Percentiles rank a stretch among this genome's conserved stretches.
Evolutionary conservation across 2,329 filamentous ascomycete genomes (phyloP).

Genomic region (Mariannaea elegans): DNA sequence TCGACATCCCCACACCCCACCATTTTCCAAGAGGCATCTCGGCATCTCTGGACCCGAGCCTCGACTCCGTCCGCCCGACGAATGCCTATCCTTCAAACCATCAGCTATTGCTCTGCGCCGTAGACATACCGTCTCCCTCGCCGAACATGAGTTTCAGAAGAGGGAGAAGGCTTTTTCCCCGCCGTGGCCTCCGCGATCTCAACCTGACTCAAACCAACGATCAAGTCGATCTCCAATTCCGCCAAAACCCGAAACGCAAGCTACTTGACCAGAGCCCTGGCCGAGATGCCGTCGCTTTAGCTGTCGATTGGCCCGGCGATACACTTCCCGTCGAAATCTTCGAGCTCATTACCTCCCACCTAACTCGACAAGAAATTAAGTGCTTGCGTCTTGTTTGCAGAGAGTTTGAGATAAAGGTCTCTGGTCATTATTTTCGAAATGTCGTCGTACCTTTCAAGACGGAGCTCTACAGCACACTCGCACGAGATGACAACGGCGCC

Average conservation of each 20-base stretch:
- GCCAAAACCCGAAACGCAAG: not conserved
- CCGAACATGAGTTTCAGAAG: not conserved
- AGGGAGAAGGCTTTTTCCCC: not conserved
- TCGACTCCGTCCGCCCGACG: not conserved
- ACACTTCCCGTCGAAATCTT: slow-evolving; percentile 70
- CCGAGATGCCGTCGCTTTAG: not conserved
- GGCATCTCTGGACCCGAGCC: no score
- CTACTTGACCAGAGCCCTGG: not conserved
- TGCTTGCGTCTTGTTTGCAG: slow-evolving; percentile 68
- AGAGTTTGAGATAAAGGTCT: slow-evolving; percentile 66
- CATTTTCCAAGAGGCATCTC: not conserved
- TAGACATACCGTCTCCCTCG: not conserved
- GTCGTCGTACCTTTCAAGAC: slow-evolving; percentile 73
- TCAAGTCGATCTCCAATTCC: not conserved
- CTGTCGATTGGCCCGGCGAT: slow-evolving; percentile 43
- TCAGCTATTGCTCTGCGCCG: not conserved
- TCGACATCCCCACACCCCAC: not conserved
- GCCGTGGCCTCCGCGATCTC: not conserved
- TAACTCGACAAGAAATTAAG: slow-evolving; percentile 67
- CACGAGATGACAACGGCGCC: slow-evolving; percentile 31
- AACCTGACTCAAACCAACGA: slow-evolving; percentile 8
- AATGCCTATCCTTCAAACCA: slow-evolving; percentile 1
- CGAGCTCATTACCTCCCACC: slow-evolving; percentile 61
- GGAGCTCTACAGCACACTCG: slow-evolving; percentile 62
- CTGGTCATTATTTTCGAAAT: slow-evolving; percentile 66